Evolutionary conservation across 805 yeast genomes (phyloP).

Genomic region (Wickerhamiella allomyrinae): DNA sequence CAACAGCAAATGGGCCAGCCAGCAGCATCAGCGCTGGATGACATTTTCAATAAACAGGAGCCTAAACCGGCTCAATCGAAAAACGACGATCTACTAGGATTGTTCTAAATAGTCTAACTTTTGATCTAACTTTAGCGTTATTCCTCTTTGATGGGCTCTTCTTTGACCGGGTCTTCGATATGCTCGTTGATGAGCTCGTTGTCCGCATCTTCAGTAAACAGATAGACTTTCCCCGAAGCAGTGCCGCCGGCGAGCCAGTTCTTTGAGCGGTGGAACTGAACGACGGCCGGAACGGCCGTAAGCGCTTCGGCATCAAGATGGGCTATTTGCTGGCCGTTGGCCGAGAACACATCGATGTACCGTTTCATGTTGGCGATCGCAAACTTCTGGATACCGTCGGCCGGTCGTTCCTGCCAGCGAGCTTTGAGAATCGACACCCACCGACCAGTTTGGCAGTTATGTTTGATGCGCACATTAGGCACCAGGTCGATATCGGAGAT

Average conservation of each 20-base stretch:
- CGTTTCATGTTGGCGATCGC: slow-evolving; percentile 89
- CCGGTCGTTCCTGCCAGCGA: slow-evolving; percentile 65
- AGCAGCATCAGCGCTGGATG: neutral
- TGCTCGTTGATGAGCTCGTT: slow-evolving; percentile 1
- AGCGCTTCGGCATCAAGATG: slow-evolving; percentile 49
- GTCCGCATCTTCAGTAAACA: slow-evolving; percentile 23
- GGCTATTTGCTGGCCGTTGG: slow-evolving; percentile 63
- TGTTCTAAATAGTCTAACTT: slow-evolving; percentile 19
- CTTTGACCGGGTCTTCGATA: neutral
- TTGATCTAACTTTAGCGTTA: neutral
- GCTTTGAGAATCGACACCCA: slow-evolving; percentile 92
- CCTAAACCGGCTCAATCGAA: neutral
- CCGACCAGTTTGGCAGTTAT: slow-evolving; percentile 92
- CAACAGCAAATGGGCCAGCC: no score
- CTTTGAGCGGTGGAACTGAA: slow-evolving; percentile 65
- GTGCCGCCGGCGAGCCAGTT: slow-evolving; percentile 92
- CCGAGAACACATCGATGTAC: slow-evolving; percentile 67
- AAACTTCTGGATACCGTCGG: slow-evolving; percentile 64
- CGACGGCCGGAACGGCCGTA: slow-evolving; percentile 89
- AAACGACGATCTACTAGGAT: slow-evolving; percentile 22
- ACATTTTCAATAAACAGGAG: neutral
- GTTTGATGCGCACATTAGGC: slow-evolving; percentile 57
- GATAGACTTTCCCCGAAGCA: slow-evolving; percentile 77
- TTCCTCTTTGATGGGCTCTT: neutral
- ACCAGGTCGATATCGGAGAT: slow-evolving; percentile 26